Conservation (phyloP, 345 rosid species). For the Populus tremula region DNA sequence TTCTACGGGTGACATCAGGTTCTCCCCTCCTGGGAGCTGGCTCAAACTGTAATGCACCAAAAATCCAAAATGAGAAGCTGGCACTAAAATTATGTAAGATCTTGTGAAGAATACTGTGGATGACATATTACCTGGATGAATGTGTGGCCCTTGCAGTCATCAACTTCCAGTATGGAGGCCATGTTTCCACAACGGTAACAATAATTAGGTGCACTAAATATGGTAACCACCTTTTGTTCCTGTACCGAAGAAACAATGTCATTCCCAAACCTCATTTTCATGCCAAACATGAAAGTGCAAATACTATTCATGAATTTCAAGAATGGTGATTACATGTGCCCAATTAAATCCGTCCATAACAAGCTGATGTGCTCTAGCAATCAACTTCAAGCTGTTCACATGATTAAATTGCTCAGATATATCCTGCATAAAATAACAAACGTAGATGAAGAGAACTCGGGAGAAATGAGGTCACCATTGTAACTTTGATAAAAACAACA, state of each 20-base stretch:
- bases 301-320: neutral
- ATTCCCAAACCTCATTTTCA: neutral
- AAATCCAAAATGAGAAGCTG: neutral
- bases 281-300: neutral
- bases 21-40: conserved; percentile 98
- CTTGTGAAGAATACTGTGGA: neutral
- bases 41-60: conserved; percentile 62
- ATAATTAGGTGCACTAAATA: conserved; percentile 93
- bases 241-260: conserved; percentile 25
- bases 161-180: conserved; percentile 93
- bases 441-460: neutral
- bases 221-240: conserved; percentile 96
- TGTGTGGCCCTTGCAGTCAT: conserved; percentile 87
- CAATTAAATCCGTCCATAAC: conserved; percentile 97
- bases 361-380: conserved; percentile 92
- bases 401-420: conserved; percentile 96
- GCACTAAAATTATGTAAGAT: no score
- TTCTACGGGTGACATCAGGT: conserved; percentile 91
- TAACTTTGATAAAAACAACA: neutral
- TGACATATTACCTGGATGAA: conserved; percentile 72
- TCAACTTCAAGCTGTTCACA: conserved; percentile 77
- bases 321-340: conserved; percentile 71
- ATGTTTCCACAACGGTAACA: conserved; percentile 98
- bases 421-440: conserved; percentile 47
- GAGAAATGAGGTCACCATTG: neutral